Evolutionary conservation across 805 yeast genomes (phyloP).

Genomic region (Hanseniaspora clermontiae): DNA sequence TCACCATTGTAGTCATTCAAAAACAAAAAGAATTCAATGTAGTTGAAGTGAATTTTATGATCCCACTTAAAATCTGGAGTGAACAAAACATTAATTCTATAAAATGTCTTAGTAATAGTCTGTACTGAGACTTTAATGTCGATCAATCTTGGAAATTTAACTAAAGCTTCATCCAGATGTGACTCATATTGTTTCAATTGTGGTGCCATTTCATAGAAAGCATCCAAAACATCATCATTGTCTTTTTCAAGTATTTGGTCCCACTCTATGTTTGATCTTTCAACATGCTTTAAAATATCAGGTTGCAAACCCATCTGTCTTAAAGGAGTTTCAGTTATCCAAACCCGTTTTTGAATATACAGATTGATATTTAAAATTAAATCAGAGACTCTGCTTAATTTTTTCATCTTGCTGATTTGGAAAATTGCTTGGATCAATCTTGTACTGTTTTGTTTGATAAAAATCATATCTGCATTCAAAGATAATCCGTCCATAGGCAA

Average conservation of each 20-base stretch:
- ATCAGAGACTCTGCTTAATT: slow-evolving; percentile 58
- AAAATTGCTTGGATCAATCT: slow-evolving; percentile 73
- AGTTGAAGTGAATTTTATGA: slow-evolving; percentile 42
- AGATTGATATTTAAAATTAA: slow-evolving; percentile 53
- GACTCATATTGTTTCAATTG: background rate
- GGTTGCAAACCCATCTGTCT: slow-evolving; percentile 72
- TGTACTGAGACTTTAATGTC: slow-evolving; percentile 46
- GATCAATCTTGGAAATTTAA: slow-evolving; percentile 59
- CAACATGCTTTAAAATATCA: slow-evolving; percentile 61
- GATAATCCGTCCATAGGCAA: slow-evolving; percentile 77
- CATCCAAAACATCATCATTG: background rate
- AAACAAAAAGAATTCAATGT: slow-evolving; percentile 54
- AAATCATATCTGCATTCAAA: slow-evolving; percentile 81
- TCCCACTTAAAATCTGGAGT: slow-evolving; percentile 76
- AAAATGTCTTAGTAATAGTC: slow-evolving; percentile 61
- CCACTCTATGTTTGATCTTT: slow-evolving; percentile 77
- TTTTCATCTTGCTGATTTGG: slow-evolving; percentile 58
- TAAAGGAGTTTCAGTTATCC: slow-evolving; percentile 78
- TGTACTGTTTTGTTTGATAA: slow-evolving; percentile 85
- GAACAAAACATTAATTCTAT: slow-evolving; percentile 54
- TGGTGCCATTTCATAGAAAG: background rate
- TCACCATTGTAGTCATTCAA: slow-evolving; percentile 83
- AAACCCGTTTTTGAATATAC: slow-evolving; percentile 66
- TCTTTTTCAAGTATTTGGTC: slow-evolving; percentile 17
- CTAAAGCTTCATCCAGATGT: slow-evolving; percentile 42